Evolutionary conservation across 192 early-diverging fungal species (phyloP).

Genomic region (Helicostylum pulchrum): DNA sequence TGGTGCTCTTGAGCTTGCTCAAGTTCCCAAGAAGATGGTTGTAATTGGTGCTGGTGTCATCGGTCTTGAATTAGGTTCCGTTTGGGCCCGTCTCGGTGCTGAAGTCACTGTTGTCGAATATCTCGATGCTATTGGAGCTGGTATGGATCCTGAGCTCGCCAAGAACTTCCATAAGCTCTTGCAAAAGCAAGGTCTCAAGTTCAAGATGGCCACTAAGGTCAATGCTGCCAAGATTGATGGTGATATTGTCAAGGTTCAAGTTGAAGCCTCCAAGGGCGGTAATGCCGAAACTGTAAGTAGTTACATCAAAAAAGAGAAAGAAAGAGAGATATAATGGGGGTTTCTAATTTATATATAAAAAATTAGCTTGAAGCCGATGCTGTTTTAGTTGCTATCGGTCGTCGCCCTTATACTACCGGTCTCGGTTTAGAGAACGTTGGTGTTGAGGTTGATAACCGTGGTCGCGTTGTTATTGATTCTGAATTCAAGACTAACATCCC

Average conservation of each 20-base stretch:
- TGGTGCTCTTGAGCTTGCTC: slow-evolving; percentile 88
- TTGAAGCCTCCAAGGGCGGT: slow-evolving; percentile 85
- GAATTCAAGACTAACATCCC: slow-evolving; percentile 84
- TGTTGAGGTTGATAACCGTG: slow-evolving; percentile 80
- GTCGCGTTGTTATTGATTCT: slow-evolving; percentile 82
- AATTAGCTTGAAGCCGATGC: slow-evolving; percentile 82
- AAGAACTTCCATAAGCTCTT: slow-evolving; percentile 90
- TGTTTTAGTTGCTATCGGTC: slow-evolving; percentile 90
- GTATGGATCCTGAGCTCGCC: slow-evolving; percentile 94
- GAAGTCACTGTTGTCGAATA: slow-evolving; percentile 97
- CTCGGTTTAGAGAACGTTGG: slow-evolving; percentile 92
- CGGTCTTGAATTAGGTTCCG: slow-evolving; percentile 97
- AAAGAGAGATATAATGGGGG: no score
- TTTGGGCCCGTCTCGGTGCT: slow-evolving; percentile 93
- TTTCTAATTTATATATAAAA: neutral
- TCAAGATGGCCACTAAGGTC: slow-evolving; percentile 98
- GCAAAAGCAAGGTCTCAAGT: slow-evolving; percentile 95
- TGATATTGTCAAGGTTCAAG: slow-evolving; percentile 86
- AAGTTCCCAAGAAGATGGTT: slow-evolving; percentile 97
- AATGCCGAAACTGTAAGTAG: slow-evolving; percentile 70
- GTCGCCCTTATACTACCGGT: slow-evolving; percentile 90
- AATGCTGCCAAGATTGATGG: slow-evolving; percentile 77
- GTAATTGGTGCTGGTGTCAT: slow-evolving; percentile 99
- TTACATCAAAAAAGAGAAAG: no score
- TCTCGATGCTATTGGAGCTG: slow-evolving; percentile 88